Base-by-base conservation (phyloP, 1,284 basidiomycete genomes). In the Cystobasidium sp. region DNA sequence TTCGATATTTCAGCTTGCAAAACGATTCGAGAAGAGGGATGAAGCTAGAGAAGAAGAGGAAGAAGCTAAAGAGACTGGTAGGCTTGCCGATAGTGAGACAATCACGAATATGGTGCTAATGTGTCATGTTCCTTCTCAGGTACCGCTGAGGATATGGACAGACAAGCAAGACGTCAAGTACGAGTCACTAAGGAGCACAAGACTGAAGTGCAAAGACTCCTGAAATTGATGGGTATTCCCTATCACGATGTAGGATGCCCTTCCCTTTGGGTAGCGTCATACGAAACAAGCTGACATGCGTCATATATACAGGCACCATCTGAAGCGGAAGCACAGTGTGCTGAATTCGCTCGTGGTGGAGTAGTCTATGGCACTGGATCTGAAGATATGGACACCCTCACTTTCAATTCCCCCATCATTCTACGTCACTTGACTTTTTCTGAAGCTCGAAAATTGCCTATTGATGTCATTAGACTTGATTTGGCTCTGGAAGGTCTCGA, bases 371-470 rank as follows among this genome's bases (percentile, higher is more conserved):
- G 92, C 0, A 95, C 95, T 5, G 97, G 97, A 6, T 97, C 94
- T 0, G 97, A 99, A 84, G 97, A 99, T 82, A 99, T 99, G 97
- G 97, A 99, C 80, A 99, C 97, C 3, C 88, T 99, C 55, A 99
- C 97, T 0, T 99, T 99, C 85, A 87, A 88, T 78, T 85, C 96
- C 0, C 95, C 96, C 0, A 90, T 97, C 67, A 86, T 99, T 9
- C 90, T 93, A 78, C 93, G 96, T 61, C 96, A 98, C 83, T 88
- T 99, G 67, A 99, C 97, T 7, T 97, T 98, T 83, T 95, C 93
- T n/a, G 97, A 99, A 82, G 94, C 94, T 37, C 95, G 97, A 83
- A 99, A 98, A 82, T 89, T 93, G 79, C 96, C 97, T n/a, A 98
- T 99, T 78, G 91, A 89, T 77, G 94, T 98, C 81, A 94, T 99